phyloP scores from a whole-genome alignment of 2,329 filamentous ascomycete genomes.

The Penicillium sp. region DNA sequence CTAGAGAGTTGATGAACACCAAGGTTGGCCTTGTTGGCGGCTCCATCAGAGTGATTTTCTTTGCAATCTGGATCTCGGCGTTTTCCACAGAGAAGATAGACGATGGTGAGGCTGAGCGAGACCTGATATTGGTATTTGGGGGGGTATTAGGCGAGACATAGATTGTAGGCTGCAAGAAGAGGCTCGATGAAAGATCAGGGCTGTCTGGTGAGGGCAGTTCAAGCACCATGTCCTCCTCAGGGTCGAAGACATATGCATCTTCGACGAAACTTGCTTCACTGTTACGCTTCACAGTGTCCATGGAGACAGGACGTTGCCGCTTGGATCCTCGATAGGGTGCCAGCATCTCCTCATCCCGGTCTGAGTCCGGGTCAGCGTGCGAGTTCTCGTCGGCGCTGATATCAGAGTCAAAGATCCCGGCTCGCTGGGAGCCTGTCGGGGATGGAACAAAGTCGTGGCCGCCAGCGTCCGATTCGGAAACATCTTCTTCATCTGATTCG shows the following conservation, averaged over 20 bases:
- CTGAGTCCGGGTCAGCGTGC: slow-evolving; percentile 32
- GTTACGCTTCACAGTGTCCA: slow-evolving; percentile 44
- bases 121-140: slow-evolving; percentile 23
- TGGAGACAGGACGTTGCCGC: slow-evolving; percentile 40
- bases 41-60: slow-evolving; percentile 41
- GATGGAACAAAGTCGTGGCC: slow-evolving; percentile 42
- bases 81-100: slow-evolving; percentile 41
- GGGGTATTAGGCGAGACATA: slow-evolving; percentile 37
- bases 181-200: slow-evolving; percentile 36
- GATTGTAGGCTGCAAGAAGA: slow-evolving; percentile 40
- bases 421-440: slow-evolving; percentile 37
- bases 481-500: slow-evolving; percentile 48
- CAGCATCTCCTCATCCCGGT: slow-evolving; percentile 31
- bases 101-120: slow-evolving; percentile 37
- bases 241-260: slow-evolving; percentile 41
- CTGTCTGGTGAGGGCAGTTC: slow-evolving; percentile 41
- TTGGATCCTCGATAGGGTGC: slow-evolving; percentile 34
- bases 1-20: slow-evolving; percentile 41
- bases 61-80: slow-evolving; percentile 41
- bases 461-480: slow-evolving; percentile 45
- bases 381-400: slow-evolving; percentile 40
- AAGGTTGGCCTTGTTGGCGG: slow-evolving; percentile 40
- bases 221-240: slow-evolving; percentile 41
- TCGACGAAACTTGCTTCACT: slow-evolving; percentile 40
- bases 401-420: slow-evolving; percentile 38